Conservation (phyloP, 116 monocot genomes). For the Papilionanthe hybrid region DNA sequence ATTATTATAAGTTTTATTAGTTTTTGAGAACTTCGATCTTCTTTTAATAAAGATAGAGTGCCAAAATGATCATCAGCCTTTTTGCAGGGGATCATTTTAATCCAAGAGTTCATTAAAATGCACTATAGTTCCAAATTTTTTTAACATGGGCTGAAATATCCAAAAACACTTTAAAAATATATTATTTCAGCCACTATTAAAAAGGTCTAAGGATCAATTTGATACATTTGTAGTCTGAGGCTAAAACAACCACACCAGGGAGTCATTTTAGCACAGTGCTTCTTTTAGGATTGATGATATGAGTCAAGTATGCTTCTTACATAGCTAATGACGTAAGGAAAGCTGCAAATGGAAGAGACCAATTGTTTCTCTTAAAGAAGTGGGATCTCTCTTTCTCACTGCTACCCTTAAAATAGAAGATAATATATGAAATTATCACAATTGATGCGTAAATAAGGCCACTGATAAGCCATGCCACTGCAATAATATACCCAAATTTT, state of each 20-base stretch:
- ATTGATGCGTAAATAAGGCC: slow-evolving; percentile 35
- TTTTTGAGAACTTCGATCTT: background rate
- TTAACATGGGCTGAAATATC: no score
- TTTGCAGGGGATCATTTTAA: no score
- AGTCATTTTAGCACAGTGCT: no score
- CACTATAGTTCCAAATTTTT: no score
- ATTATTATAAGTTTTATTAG: background rate
- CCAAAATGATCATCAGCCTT: no score
- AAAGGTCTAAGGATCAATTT: no score
- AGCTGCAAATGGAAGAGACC: slow-evolving; percentile 25
- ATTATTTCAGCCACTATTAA: no score
- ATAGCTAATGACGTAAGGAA: slow-evolving; percentile 45
- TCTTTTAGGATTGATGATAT: background rate
- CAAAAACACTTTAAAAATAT: no score
- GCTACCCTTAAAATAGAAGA: slow-evolving; percentile 22
- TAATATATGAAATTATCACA: slow-evolving; percentile 15
- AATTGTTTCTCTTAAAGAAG: slow-evolving; percentile 19
- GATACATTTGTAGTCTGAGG: no score
- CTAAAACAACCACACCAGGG: no score
- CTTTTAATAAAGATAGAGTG: background rate
- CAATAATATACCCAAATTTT: slow-evolving; percentile 69
- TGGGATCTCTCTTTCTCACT: slow-evolving; percentile 15
- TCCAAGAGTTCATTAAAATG: no score
- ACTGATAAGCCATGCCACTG: slow-evolving; percentile 53
- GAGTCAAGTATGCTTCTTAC: slow-evolving; percentile 32